Base-by-base conservation (phyloP, 2,329 filamentous ascomycete genomes). In the Neonectria magnoliae region DNA sequence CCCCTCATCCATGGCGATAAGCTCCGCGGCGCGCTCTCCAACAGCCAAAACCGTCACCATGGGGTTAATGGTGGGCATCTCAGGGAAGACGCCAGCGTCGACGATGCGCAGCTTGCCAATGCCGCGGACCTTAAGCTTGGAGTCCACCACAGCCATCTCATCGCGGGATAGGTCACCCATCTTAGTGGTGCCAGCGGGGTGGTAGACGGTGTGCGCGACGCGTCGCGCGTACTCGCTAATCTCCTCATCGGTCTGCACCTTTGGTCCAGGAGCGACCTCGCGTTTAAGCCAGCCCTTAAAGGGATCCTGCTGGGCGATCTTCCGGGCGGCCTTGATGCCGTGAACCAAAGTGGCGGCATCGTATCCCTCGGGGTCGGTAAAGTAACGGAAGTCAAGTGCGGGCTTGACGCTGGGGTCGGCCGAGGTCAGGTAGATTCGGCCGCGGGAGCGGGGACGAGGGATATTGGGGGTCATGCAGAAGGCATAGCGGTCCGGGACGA, bases 381-480 rank as follows among this genome's bases (percentile, higher is more conserved):
- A 95, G 84, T 96, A 96, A 74, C 91, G 89, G 88, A 95, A 95
- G 82, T 96, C 93, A 66, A 96, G 87, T 3, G 92, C 91, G 16
- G 93, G 93, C 82, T 95, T 95, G 77, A 93, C 89, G 68, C 76
- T 84, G 1, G 93, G 92, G 79, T 95, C 91, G 38, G 88, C 79
- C 29, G 90, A 93, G 57, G 91, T 93, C 70, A 95, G 87, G 81
- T 91, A 95, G 74, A 95, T 83, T 68, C 89, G 87, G 64, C 93
- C 93, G 59, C 91, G 89, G 51, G 91, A 94, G 58, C 92, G 90
- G 29, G 93, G 91, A 25, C 93, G 91, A 36, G 92, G 93, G 74
- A 97, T 96, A 82, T 97, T 96, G 74, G 93, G 93, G 16, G 93
- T 96, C 91, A 96, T 96, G 87, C 93, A 96, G 84, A 97, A 97